Evolutionary conservation across 1,139 yeast species (phyloP).

Genomic region (Diutina neorugosa): DNA sequence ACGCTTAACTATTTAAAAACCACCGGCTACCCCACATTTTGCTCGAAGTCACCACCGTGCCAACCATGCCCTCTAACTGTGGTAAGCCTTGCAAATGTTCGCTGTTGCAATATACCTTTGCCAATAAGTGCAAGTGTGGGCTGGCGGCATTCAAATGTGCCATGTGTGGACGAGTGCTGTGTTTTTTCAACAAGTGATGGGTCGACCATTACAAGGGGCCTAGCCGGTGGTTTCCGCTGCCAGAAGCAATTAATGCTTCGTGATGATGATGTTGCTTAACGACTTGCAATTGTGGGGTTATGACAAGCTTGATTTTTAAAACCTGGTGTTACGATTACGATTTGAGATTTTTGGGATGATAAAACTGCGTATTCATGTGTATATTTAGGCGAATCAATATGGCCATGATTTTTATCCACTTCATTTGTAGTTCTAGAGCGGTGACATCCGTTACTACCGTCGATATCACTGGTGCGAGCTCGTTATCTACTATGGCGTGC

Average conservation of each 20-base stretch:
- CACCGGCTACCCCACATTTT: not conserved
- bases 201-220: not conserved
- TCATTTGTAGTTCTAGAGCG: too few species aligned
- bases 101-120: conserved; percentile 3
- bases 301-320: not conserved
- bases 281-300: not conserved
- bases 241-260: not conserved
- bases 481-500: too few species aligned
- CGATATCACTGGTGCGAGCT: not conserved
- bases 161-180: conserved; percentile 3
- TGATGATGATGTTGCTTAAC: not conserved
- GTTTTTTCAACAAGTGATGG: not conserved
- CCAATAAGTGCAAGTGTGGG: conserved; percentile 3
- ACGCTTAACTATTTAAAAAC: not conserved
- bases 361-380: not conserved
- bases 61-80: conserved; percentile 1
- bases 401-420: not conserved
- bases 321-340: not conserved
- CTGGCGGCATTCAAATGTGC: conserved; percentile 4
- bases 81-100: conserved; percentile 4
- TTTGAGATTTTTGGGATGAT: not conserved
- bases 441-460: not conserved
- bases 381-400: not conserved
- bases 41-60: not conserved
- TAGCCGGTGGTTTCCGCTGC: not conserved